Percentiles rank a stretch among this genome's conserved stretches.
Conservation (phyloP, 1,139 yeast genomes). For the Groenewaldozyma sp. region DNA sequence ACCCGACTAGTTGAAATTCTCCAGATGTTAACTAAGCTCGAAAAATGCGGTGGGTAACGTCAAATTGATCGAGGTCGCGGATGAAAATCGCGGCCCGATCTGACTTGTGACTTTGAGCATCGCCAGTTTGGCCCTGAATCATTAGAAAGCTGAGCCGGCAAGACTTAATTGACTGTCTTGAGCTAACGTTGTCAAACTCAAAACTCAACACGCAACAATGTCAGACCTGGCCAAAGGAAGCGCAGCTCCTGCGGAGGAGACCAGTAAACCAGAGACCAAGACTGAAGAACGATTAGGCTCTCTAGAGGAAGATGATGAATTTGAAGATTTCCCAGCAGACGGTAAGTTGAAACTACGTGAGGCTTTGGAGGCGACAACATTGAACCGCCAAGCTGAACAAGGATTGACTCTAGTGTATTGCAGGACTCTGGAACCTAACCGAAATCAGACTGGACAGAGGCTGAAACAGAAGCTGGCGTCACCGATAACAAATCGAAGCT, state of each 20-base stretch:
- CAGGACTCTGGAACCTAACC: not conserved
- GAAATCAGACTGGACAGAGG: conserved; percentile 41
- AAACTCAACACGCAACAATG: no score
- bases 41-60: conserved; percentile 1
- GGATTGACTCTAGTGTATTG: not conserved
- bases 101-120: no score
- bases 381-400: not conserved
- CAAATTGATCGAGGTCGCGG: no score
- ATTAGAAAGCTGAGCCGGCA: no score
- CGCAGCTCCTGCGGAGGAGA: not conserved
- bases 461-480: conserved; percentile 35
- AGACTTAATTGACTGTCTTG: no score
- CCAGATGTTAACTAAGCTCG: no score
- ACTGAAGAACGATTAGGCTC: conserved; percentile 34
- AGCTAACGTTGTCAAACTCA: no score
- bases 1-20: no score
- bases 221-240: not conserved
- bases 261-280: not conserved
- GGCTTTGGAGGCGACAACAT: not conserved
- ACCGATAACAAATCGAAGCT: conserved; percentile 41
- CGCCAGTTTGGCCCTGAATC: no score
- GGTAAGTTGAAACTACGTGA: conserved; percentile 34
- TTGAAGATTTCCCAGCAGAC: conserved; percentile 90
- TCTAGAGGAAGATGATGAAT: conserved; percentile 87
- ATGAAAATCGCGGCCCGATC: no score